Evolutionary conservation across 768 basidiomycete species (phyloP).

Genomic region (Pulveroboletus sp.): DNA sequence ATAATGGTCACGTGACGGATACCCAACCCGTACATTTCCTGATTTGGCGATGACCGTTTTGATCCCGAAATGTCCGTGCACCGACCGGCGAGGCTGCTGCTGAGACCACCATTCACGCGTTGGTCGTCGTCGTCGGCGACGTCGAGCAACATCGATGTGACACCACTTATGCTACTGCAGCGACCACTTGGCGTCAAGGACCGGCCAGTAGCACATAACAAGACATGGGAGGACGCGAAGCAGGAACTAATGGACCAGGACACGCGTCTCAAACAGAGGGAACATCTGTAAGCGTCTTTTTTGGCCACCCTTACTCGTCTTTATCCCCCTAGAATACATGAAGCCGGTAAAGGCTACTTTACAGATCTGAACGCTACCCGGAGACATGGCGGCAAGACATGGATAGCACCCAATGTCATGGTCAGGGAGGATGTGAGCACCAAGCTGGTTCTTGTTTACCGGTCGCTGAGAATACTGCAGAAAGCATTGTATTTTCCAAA

Average conservation of each 20-base stretch:
- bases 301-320: neutral
- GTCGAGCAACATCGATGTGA: slow-evolving; percentile 4
- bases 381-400: slow-evolving; percentile 88
- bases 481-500: slow-evolving; percentile 92
- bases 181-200: slow-evolving; percentile 78
- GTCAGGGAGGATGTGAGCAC: slow-evolving; percentile 84
- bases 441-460: neutral
- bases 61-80: slow-evolving; percentile 22
- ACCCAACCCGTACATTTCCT: slow-evolving; percentile 7
- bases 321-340: slow-evolving; percentile 45
- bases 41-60: slow-evolving; percentile 16
- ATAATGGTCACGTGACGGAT: slow-evolving; percentile 31
- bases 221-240: slow-evolving; percentile 58
- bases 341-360: slow-evolving; percentile 82
- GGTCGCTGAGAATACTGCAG: slow-evolving; percentile 38
- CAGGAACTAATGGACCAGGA: slow-evolving; percentile 74
- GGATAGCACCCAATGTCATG: slow-evolving; percentile 86
- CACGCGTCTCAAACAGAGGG: slow-evolving; percentile 64
- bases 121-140: slow-evolving; percentile 21
- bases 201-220: slow-evolving; percentile 57
- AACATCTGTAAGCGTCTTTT: slow-evolving; percentile 45
- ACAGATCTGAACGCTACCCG: slow-evolving; percentile 80
- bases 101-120: slow-evolving; percentile 9
- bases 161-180: slow-evolving; percentile 40
- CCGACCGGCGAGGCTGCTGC: slow-evolving; percentile 6